These are phyloP conservation scores for Collybia mongolica DNA, from an alignment of 768 basidiomycete genomes.

Conservation along the genomic window DNA sequence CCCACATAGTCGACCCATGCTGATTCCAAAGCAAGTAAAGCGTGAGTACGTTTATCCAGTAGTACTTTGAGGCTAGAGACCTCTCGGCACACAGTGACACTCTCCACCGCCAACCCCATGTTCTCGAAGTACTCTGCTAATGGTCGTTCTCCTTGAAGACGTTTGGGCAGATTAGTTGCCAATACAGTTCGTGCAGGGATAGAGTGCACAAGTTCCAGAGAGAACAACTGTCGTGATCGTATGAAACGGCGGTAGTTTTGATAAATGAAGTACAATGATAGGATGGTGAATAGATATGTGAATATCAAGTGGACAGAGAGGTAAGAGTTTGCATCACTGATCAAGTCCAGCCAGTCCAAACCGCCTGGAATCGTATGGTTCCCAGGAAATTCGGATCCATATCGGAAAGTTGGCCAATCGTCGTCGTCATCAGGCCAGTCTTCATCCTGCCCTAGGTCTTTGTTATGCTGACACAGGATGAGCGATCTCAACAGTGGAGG, in stretches of 20 bases:
- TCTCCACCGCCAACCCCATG: slow-evolving; percentile 86
- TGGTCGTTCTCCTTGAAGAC: slow-evolving; percentile 80
- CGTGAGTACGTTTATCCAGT: slow-evolving; percentile 78
- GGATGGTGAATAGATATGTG: slow-evolving; percentile 89
- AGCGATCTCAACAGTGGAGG: slow-evolving; percentile 6
- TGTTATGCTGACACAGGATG: slow-evolving; percentile 56
- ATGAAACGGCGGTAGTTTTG: slow-evolving; percentile 89
- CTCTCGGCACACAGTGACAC: slow-evolving; percentile 86
- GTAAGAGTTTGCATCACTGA: slow-evolving; percentile 88
- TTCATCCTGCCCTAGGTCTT: slow-evolving; percentile 60
- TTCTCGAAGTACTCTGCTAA: slow-evolving; percentile 94
- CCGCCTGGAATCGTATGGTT: slow-evolving; percentile 31
- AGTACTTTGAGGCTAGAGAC: slow-evolving; percentile 70
- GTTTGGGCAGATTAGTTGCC: slow-evolving; percentile 79
- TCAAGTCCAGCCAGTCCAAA: slow-evolving; percentile 79
- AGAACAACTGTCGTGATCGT: slow-evolving; percentile 89
- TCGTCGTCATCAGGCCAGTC: slow-evolving; percentile 42
- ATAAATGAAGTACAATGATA: slow-evolving; percentile 85
- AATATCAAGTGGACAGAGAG: slow-evolving; percentile 88
- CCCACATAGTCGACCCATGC: slow-evolving; percentile 93
- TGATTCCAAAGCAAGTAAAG: slow-evolving; percentile 73
- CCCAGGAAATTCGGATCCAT: slow-evolving; percentile 20
- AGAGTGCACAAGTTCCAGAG: slow-evolving; percentile 91
- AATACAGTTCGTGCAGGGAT: slow-evolving; percentile 93
- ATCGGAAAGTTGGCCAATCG: slow-evolving; percentile 43